phyloP scores from a whole-genome alignment of 306 rosid species.

The Fragaria ananassa region DNA sequence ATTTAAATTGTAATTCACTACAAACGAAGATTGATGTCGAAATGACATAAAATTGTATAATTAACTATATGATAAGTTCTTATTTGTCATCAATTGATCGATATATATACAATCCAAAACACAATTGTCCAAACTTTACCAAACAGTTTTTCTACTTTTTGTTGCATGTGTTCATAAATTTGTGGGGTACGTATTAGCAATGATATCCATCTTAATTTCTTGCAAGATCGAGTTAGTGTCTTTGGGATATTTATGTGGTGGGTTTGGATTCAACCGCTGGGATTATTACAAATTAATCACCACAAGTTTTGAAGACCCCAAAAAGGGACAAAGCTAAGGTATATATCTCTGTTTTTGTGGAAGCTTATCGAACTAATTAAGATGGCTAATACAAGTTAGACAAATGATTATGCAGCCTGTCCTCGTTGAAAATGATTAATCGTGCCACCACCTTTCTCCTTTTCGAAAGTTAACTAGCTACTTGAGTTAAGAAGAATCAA shows the following conservation, averaged over 20 bases:
- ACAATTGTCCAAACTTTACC: not conserved
- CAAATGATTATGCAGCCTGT: slow-evolving; percentile 26
- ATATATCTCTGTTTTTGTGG: not conserved
- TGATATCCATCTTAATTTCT: not conserved
- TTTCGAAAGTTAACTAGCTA: slow-evolving; percentile 17
- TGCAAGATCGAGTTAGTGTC: not conserved
- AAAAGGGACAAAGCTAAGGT: not conserved
- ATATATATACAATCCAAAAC: not conserved
- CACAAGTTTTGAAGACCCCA: not conserved
- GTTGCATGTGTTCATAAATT: not conserved
- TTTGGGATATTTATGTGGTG: not conserved
- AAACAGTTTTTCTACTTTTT: not conserved
- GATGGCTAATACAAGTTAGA: slow-evolving; percentile 6
- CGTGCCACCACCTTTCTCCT: slow-evolving; percentile 23
- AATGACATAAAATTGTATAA: no score
- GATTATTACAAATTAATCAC: not conserved
- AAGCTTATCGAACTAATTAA: slow-evolving; percentile 1
- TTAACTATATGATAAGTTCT: no score
- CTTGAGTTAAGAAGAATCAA: slow-evolving; percentile 9
- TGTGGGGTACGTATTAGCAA: not conserved
- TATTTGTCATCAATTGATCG: no score
- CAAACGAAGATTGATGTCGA: no score
- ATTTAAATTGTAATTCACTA: no score
- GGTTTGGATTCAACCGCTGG: not conserved
- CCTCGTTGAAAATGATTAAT: slow-evolving; percentile 22